phyloP scores from a whole-genome alignment of 106 monocot species.

The Allium fistulosum region DNA sequence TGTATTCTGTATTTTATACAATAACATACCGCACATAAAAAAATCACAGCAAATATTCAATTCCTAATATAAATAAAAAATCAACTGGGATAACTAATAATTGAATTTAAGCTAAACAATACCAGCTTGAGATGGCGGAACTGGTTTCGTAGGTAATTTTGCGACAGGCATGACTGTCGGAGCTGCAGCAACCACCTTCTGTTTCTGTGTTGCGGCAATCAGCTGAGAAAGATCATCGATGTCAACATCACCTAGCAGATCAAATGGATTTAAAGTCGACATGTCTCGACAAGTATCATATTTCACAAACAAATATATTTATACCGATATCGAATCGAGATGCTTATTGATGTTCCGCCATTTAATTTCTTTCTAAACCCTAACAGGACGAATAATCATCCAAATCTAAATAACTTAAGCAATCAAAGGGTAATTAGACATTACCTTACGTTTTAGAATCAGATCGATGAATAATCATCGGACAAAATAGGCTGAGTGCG shows the following conservation, averaged over 20 bases:
- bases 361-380: too few species aligned
- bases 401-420: too few species aligned
- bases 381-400: too few species aligned
- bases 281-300: slow-evolving; percentile 4
- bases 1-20: too few species aligned
- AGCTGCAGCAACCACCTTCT: slow-evolving; percentile 23
- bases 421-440: too few species aligned
- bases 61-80: neutral
- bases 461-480: too few species aligned
- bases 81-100: neutral
- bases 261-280: slow-evolving; percentile 58
- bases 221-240: slow-evolving; percentile 54
- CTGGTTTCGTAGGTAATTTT: slow-evolving; percentile 64
- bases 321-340: neutral
- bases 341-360: neutral
- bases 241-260: slow-evolving; percentile 59
- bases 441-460: too few species aligned
- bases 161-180: slow-evolving; percentile 8
- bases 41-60: neutral
- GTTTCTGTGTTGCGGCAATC: slow-evolving; percentile 35
- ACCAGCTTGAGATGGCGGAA: slow-evolving; percentile 80
- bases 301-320: neutral
- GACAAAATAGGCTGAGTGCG: too few species aligned
- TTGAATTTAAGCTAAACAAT: neutral
- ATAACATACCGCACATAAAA: too few species aligned